Base-by-base conservation (phyloP, 2,329 filamentous ascomycete genomes). In the Didymella keratinophila region DNA sequence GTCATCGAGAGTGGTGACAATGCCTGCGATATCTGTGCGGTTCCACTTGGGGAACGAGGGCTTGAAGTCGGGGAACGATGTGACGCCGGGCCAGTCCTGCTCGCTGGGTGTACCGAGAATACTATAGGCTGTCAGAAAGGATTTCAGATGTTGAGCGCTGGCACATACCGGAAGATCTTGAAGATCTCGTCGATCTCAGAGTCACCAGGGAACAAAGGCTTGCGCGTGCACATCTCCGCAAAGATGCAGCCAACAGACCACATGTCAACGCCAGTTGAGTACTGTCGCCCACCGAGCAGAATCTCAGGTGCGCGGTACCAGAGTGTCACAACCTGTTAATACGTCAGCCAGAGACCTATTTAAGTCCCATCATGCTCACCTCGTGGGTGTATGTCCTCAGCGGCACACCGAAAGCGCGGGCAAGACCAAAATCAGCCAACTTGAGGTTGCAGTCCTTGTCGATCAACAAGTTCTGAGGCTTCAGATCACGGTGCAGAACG, bases 201-300 rank as follows among this genome's bases (percentile, higher is more conserved):
- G 76, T 97, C 93, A 58, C 93, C 93, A 12, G 93, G 92, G 82
- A 97, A 97, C 42, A 97, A 83, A 5, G 93, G 92, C 80, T 96
- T 96, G 71, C 92, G 87, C 1, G 93, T 97, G 79, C 92, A 96
- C 93, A 97, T 97, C 79, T 97, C 93, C 10, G 93, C 93, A 77
- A 97, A 96, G 78, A 97, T 97, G 78, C 92, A 95, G 62, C 93
- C 93, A 48, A 93, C 89, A 30, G 91, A 95, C 93, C 93, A 97
- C 91, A 97, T 97, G 73, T 97, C 93, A 41, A 97, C 92, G 56
- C 93, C 93, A 14, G 93, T 97, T 14, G 91, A 95, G 80, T 97
- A 97, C 77, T 96, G 92, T 51, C 93, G 88, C 56, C 93, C 92
- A 74, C 93, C 93, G 1, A 97, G 87, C 20, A 97, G 84, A 78